phyloP scores from a whole-genome alignment of 139 green algal species.

The Auxenochlorella pyrenoidosa region DNA sequence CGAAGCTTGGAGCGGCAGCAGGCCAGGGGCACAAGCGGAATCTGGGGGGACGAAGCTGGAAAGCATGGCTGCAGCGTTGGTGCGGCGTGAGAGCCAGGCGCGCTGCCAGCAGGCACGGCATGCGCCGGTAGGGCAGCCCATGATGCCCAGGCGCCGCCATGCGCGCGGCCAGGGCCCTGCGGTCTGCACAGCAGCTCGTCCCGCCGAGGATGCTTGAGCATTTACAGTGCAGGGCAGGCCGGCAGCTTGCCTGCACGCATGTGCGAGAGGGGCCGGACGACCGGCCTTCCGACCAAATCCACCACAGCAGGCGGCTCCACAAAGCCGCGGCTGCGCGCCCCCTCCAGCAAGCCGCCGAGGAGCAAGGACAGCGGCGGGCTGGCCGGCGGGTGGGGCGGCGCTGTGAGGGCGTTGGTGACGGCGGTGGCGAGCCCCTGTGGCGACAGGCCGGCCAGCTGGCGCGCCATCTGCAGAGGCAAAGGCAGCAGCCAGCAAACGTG shows the following conservation, averaged over 20 bases:
- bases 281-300: conserved; percentile 53
- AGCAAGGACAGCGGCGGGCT: conserved; percentile 1
- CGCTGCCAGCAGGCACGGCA: too few species aligned
- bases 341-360: conserved; percentile 19
- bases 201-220: too few species aligned
- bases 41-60: too few species aligned
- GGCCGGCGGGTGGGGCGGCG: background rate
- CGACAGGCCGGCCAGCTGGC: conserved; percentile 56
- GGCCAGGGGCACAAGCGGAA: too few species aligned
- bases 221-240: too few species aligned
- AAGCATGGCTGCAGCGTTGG: too few species aligned
- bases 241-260: conserved; percentile 62
- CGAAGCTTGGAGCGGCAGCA: too few species aligned
- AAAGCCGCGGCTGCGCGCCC: background rate
- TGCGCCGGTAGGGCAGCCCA: too few species aligned
- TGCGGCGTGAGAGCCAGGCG: too few species aligned
- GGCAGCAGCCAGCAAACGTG: too few species aligned
- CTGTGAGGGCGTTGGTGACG: conserved; percentile 44
- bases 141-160: background rate
- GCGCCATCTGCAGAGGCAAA: conserved; percentile 43
- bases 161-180: too few species aligned
- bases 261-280: conserved; percentile 73
- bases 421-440: conserved; percentile 37
- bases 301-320: conserved; percentile 60
- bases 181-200: too few species aligned